phyloP scores from a whole-genome alignment of 2,329 filamentous ascomycete genomes.

The Exophiala sp. region DNA sequence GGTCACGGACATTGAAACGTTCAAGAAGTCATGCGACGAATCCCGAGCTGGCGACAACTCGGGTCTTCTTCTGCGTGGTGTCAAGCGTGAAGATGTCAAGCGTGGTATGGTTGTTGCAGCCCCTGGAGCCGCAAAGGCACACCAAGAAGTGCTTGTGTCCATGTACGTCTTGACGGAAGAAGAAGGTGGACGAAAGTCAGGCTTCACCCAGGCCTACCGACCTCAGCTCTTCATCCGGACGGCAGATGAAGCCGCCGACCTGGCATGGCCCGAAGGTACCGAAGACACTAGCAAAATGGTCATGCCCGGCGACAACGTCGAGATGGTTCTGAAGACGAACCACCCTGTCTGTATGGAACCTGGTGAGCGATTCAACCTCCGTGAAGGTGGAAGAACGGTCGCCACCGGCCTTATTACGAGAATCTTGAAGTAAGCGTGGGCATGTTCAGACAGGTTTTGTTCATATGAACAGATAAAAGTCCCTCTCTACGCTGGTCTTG shows the following conservation, averaged over 20 bases:
- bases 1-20: conserved; percentile 99
- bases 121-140: conserved; percentile 76
- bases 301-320: conserved; percentile 98
- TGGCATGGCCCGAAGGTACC: conserved; percentile 80
- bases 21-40: conserved; percentile 99
- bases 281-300: conserved; percentile 74
- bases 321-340: conserved; percentile 87
- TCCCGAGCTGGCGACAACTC: conserved; percentile 97
- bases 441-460: neutral
- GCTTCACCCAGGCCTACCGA: conserved; percentile 93
- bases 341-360: conserved; percentile 80
- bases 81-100: conserved; percentile 88
- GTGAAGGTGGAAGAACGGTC: conserved; percentile 88
- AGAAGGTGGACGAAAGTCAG: conserved; percentile 93
- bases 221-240: conserved; percentile 95
- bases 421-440: conserved; percentile 48
- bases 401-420: conserved; percentile 77
- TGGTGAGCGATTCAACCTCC: conserved; percentile 95
- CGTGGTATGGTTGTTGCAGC: conserved; percentile 91
- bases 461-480: conserved; percentile 1
- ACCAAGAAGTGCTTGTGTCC: conserved; percentile 87
- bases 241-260: conserved; percentile 66
- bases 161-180: conserved; percentile 98
- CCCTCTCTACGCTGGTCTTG: neutral
- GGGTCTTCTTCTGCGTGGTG: conserved; percentile 87